Evolutionary conservation across 2,329 filamentous ascomycete species (phyloP).

Genomic region (Bipolaris cookei): DNA sequence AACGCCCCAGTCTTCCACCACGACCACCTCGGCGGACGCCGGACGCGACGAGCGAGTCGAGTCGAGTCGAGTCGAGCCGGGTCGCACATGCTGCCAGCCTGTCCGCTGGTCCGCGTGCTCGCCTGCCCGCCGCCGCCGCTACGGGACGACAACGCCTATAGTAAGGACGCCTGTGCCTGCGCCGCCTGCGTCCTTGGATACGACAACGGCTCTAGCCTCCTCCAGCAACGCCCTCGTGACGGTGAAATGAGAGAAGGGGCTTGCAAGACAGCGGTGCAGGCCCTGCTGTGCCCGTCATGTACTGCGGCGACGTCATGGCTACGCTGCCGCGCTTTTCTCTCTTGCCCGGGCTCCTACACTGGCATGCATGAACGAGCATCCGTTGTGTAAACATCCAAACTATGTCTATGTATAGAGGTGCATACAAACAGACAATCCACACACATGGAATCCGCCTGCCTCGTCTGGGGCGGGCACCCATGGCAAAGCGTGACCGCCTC

Average conservation of each 20-base stretch:
- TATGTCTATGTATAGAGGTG: no score
- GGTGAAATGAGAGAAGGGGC: not conserved
- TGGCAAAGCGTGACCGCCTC: slow-evolving; percentile 5
- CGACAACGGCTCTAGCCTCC: not conserved
- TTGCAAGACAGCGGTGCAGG: not conserved
- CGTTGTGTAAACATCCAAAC: not conserved
- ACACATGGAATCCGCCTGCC: not conserved
- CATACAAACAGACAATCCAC: no score
- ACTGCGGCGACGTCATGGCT: not conserved
- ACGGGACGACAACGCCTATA: not conserved
- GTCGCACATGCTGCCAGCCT: not conserved
- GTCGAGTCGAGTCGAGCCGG: no score
- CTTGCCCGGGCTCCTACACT: not conserved
- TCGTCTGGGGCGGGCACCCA: not conserved
- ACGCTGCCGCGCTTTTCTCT: not conserved
- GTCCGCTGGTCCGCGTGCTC: not conserved
- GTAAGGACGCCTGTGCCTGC: no score
- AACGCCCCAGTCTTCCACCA: not conserved
- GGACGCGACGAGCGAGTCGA: not conserved
- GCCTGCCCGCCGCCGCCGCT: not conserved
- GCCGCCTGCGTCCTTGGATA: no score
- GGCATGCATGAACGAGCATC: not conserved
- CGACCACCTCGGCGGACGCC: slow-evolving; percentile 5
- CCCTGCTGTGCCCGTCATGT: not conserved
- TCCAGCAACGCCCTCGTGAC: not conserved